Base-by-base conservation (phyloP, 352 stramenopile genomes). In the Phytophthora constricta region DNA sequence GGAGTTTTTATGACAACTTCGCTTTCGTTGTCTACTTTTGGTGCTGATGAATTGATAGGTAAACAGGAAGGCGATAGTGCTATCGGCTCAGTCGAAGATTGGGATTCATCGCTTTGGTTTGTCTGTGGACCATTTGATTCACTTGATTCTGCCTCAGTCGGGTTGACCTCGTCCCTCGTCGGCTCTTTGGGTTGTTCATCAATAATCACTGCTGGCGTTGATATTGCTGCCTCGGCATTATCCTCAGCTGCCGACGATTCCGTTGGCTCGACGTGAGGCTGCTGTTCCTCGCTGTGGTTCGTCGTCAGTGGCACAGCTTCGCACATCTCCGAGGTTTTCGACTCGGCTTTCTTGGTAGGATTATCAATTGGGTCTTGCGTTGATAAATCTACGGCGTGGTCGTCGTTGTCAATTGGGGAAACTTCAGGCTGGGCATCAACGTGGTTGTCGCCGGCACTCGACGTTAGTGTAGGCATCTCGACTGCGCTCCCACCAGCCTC, bases 401-500 rank as follows among this genome's bases (percentile, higher is more conserved):
- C 20, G 49, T 58, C 45, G 5, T 53, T 27, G 0, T 11, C 13
- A 20, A 8, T 8, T 58, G 25, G 25, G 14, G 16, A 11, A 16
- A 4, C 17, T 14, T 52, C 45, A 5, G 56, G 25, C 25, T 69
- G 27, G 25, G 23, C 23, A 19, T 53, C 37, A 23, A 28, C 20
- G 31, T 17, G 39, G 26, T 27, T 58, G 13, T 60, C 46, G 20
- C n/a, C 22, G 19, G 16, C 13, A n/a, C 25, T 31, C 16, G 45
- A 33, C n/a, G 23, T 16, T 45, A 11, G 5, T 17, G 16, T 4
- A 43, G 52, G 13, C 20, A 70, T 49, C 22, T 20, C 39, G 26
- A 34, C 52, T 46, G 7, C 49, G 50, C 64, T 43, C 22, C 17
- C 13, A 11, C 41, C 13, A 8, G 39, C 31, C 10, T 65, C 56